These are phyloP conservation scores for Trichopus zeylanicus DNA, from an alignment of 116 monocot genomes.

Conservation along the genomic window DNA sequence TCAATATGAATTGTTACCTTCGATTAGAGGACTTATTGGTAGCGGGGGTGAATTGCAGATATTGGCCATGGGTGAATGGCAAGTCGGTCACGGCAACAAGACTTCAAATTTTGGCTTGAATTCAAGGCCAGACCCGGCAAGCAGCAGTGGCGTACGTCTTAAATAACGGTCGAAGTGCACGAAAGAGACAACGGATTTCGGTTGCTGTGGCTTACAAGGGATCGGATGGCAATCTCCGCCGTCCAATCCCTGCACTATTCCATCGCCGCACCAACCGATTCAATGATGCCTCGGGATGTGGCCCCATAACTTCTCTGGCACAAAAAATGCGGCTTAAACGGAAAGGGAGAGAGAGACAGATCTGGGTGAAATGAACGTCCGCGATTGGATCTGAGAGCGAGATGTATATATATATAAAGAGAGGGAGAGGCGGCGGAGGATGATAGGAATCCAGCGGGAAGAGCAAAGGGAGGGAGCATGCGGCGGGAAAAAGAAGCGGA, in stretches of 20 bases:
- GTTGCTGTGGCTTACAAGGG: not conserved
- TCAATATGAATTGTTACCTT: too few species aligned
- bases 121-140: not conserved
- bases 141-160: not conserved
- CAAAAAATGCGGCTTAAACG: too few species aligned
- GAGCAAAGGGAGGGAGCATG: constrained; percentile 16
- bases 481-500: constrained; percentile 18
- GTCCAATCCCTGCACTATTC: not conserved
- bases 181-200: not conserved
- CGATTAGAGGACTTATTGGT: too few species aligned
- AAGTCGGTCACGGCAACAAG: not conserved
- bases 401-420: not conserved
- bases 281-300: too few species aligned
- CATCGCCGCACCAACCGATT: not conserved
- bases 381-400: not conserved
- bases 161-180: not conserved
- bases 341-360: too few species aligned
- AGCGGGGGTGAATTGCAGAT: too few species aligned
- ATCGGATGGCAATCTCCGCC: not conserved
- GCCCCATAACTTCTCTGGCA: too few species aligned
- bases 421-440: not conserved
- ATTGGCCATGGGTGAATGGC: too few species aligned
- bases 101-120: not conserved
- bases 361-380: not conserved
- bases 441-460: constrained; percentile 14